Evolutionary conservation across 805 yeast genomes (phyloP).

Genomic region (Schwanniomyces occidentalis): DNA sequence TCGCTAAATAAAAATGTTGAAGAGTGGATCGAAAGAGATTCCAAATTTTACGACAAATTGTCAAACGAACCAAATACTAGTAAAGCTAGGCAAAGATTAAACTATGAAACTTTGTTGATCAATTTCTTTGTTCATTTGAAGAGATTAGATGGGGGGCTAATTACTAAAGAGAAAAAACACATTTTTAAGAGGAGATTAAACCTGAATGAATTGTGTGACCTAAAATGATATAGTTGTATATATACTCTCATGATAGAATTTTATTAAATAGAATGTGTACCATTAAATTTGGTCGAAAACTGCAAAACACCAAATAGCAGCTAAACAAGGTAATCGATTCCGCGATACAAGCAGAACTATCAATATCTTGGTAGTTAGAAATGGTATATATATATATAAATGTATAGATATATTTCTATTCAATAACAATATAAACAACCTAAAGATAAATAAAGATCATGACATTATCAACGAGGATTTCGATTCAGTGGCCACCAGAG

Average conservation of each 20-base stretch:
- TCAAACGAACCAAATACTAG: conserved; percentile 13
- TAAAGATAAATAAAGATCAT: conserved; percentile 8
- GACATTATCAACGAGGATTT: conserved; percentile 47
- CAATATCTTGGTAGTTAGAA: no score
- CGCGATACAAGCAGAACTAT: no score
- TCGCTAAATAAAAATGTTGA: conserved; percentile 34
- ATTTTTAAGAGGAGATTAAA: conserved; percentile 11
- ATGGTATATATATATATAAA: no score
- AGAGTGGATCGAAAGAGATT: conserved; percentile 44
- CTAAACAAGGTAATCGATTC: no score
- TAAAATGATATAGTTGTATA: no score
- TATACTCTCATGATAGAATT: no score
- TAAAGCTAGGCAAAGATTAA: conserved; percentile 24
- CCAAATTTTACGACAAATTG: conserved; percentile 25
- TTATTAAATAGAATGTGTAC: no score
- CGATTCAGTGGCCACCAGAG: conserved; percentile 53
- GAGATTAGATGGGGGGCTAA: conserved; percentile 37
- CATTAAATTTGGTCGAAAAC: no score
- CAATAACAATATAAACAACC: not conserved
- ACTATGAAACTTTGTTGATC: conserved; percentile 36
- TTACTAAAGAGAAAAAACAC: conserved; percentile 16
- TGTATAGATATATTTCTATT: no score
- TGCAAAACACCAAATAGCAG: no score
- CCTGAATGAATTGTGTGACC: conserved; percentile 9
- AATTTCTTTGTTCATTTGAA: conserved; percentile 32